Percentiles rank a stretch among this genome's conserved stretches.
Evolutionary conservation across 768 basidiomycete species (phyloP).

Genomic region (Goffeauzyma gilvescens): DNA sequence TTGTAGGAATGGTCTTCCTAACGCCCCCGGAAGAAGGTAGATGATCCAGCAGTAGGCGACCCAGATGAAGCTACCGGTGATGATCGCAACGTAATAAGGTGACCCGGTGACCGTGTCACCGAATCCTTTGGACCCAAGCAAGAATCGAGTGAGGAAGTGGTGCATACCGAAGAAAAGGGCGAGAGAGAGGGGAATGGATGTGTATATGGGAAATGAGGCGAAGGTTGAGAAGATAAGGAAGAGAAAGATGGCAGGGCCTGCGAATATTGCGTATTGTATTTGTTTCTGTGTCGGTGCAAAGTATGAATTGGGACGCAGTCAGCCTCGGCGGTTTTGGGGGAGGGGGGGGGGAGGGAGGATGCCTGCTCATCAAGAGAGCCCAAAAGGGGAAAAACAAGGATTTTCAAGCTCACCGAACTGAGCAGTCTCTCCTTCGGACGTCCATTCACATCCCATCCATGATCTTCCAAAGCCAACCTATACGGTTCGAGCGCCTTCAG

Average conservation of each 20-base stretch:
- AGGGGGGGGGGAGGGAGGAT: too few species aligned
- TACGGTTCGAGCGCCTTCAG: constrained; percentile 78
- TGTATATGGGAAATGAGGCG: constrained; percentile 72
- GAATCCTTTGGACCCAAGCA: constrained; percentile 62
- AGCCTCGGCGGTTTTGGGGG: too few species aligned
- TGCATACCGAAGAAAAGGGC: constrained; percentile 87
- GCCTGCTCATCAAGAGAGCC: too few species aligned
- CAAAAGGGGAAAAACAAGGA: neutral
- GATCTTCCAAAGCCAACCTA: constrained; percentile 73
- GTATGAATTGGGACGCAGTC: too few species aligned
- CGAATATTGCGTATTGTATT: constrained; percentile 60
- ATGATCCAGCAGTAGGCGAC: constrained; percentile 66
- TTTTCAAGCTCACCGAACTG: constrained; percentile 43
- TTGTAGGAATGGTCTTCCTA: constrained; percentile 61
- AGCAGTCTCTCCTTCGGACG: constrained; percentile 47
- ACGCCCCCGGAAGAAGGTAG: constrained; percentile 50
- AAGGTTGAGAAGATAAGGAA: constrained; percentile 69
- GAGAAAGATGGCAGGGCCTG: constrained; percentile 58
- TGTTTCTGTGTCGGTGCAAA: constrained; percentile 61
- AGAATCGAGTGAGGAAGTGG: constrained; percentile 67
- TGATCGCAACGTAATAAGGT: constrained; percentile 86
- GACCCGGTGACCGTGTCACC: constrained; percentile 67
- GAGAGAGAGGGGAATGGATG: constrained; percentile 58
- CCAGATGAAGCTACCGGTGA: constrained; percentile 67
- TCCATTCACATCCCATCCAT: constrained; percentile 57